Percentiles rank a stretch among this genome's conserved stretches.
phyloP scores from a whole-genome alignment of 768 basidiomycete genomes.

The Panaeolus cyanescens region DNA sequence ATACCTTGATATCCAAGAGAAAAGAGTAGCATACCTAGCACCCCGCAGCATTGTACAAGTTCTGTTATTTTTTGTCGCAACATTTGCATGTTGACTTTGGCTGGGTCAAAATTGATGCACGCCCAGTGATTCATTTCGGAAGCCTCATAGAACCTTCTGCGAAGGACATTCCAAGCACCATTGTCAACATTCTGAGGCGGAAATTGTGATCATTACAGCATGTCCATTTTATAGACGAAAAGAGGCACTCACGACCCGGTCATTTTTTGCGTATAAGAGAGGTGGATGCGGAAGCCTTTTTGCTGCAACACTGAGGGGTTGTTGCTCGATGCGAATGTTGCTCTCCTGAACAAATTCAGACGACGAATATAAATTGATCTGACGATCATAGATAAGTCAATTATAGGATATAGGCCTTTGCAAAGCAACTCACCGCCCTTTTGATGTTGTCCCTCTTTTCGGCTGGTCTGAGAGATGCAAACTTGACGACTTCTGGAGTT shows the following conservation, averaged over 20 bases:
- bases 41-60: slow-evolving; percentile 10
- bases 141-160: slow-evolving; percentile 10
- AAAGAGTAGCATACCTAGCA: slow-evolving; percentile 13
- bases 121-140: slow-evolving; percentile 16
- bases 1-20: not conserved
- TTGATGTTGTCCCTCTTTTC: slow-evolving; percentile 41
- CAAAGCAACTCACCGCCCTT: slow-evolving; percentile 20
- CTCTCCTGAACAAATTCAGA: slow-evolving; percentile 41
- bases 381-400: not conserved
- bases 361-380: slow-evolving; percentile 18
- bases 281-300: slow-evolving; percentile 18
- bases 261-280: slow-evolving; percentile 13
- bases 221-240: slow-evolving; percentile 1
- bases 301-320: slow-evolving; percentile 24
- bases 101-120: slow-evolving; percentile 11
- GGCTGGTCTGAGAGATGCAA: slow-evolving; percentile 48
- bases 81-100: not conserved
- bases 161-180: slow-evolving; percentile 23
- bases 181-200: no score
- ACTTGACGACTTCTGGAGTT: slow-evolving; percentile 42
- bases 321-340: slow-evolving; percentile 33
- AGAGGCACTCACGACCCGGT: not conserved
- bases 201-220: no score
- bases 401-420: no score
- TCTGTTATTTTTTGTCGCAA: not conserved